A percentile compares a stretch with the other conserved stretches of the same genome.
phyloP scores from a whole-genome alignment of 2,329 filamentous ascomycete genomes.

The Onygenales sp. region DNA sequence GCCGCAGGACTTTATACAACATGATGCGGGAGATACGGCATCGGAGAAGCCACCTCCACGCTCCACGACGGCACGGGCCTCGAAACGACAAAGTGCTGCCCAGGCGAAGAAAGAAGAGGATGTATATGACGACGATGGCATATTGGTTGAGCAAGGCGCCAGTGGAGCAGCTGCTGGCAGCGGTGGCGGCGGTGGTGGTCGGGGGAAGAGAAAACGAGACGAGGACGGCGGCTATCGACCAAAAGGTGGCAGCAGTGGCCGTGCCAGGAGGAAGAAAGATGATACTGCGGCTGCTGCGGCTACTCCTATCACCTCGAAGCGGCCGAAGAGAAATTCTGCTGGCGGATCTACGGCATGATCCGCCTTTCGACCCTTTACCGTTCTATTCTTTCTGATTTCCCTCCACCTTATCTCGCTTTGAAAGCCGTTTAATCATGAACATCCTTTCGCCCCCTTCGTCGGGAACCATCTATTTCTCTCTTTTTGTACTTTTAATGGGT shows the following conservation, averaged over 20 bases:
- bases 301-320: constrained; percentile 12
- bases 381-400: background rate
- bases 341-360: constrained; percentile 10
- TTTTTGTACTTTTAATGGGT: background rate
- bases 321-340: constrained; percentile 24
- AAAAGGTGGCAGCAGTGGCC: constrained; percentile 34
- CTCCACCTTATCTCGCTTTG: background rate
- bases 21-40: constrained; percentile 43
- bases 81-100: constrained; percentile 28
- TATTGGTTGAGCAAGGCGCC: constrained; percentile 24
- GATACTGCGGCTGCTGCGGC: constrained; percentile 7
- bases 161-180: constrained; percentile 16
- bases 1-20: constrained; percentile 75
- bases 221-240: constrained; percentile 39
- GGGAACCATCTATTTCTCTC: background rate
- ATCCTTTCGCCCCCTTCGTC: background rate
- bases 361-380: background rate
- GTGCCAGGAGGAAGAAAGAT: constrained; percentile 30
- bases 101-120: constrained; percentile 32
- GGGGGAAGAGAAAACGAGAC: constrained; percentile 39
- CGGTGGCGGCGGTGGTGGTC: constrained; percentile 12
- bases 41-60: constrained; percentile 33
- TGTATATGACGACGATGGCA: constrained; percentile 34
- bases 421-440: background rate
- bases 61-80: constrained; percentile 30